Conservation (phyloP, 345 rosid species). For the Streptanthus diversifolius region DNA sequence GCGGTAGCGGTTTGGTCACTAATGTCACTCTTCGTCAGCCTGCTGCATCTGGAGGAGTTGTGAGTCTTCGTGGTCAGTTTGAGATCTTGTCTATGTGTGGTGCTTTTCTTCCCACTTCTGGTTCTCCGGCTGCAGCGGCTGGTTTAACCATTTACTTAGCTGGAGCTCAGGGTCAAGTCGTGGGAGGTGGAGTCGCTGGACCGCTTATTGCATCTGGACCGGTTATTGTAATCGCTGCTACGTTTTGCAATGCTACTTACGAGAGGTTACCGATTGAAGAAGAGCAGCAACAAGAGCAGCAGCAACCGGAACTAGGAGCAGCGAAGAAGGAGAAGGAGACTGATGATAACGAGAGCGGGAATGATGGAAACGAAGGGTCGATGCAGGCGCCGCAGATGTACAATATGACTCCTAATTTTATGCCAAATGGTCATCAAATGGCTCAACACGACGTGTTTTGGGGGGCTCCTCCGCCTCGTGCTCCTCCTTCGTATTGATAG, state of each 20-base stretch:
- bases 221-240: constrained; percentile 79
- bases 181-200: constrained; percentile 76
- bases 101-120: constrained; percentile 64
- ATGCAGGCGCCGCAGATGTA: constrained; percentile 45
- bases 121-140: constrained; percentile 71
- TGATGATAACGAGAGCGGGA: constrained; percentile 25
- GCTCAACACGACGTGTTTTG: constrained; percentile 73
- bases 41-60: constrained; percentile 59
- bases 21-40: constrained; percentile 83
- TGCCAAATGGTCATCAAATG: constrained; percentile 69
- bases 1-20: constrained; percentile 75
- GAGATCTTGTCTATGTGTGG: constrained; percentile 86
- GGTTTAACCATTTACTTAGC: constrained; percentile 74
- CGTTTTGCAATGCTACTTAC: constrained; percentile 72
- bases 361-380: constrained; percentile 36
- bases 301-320: constrained; percentile 23
- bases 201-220: constrained; percentile 76
- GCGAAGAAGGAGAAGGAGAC: constrained; percentile 39
- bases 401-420: constrained; percentile 62
- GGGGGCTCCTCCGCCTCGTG: constrained; percentile 68
- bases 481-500: constrained; percentile 50
- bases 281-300: constrained; percentile 33
- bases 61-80: constrained; percentile 71
- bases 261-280: constrained; percentile 71
- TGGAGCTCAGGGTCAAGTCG: constrained; percentile 87